Evolutionary conservation across 1,284 basidiomycete genomes (phyloP).

Genomic region (Pyrrhoderma noxium): DNA sequence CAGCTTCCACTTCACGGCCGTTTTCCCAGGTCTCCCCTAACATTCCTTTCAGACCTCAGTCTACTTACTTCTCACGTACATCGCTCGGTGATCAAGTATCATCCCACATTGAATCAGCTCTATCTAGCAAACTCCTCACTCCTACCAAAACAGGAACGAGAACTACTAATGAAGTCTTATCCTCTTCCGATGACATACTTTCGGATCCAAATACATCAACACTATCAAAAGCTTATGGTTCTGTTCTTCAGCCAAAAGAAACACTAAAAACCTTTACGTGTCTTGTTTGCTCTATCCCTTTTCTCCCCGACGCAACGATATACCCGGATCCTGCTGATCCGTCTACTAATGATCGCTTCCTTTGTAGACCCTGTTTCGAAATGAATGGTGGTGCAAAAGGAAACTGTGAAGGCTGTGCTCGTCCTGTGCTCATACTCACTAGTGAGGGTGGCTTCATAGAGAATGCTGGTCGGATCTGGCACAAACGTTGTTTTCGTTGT

Average conservation of each 20-base stretch:
- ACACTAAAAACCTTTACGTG: conserved; percentile 60
- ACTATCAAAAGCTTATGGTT: conserved; percentile 76
- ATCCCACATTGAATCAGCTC: conserved; percentile 49
- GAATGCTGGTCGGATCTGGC: conserved; percentile 62
- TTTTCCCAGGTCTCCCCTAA: conserved; percentile 33
- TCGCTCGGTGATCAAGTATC: conserved; percentile 33
- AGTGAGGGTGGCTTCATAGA: conserved; percentile 71
- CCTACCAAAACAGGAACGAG: conserved; percentile 44
- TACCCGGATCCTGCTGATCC: conserved; percentile 61
- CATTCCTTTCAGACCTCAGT: conserved; percentile 27
- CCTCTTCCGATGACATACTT: conserved; percentile 44
- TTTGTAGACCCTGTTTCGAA: conserved; percentile 66
- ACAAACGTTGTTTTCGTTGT: conserved; percentile 71
- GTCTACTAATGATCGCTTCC: conserved; percentile 41
- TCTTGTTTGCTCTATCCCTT: conserved; percentile 52
- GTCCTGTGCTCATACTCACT: conserved; percentile 65
- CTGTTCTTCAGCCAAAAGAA: conserved; percentile 71
- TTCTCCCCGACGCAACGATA: conserved; percentile 74
- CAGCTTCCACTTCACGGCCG: conserved; percentile 24
- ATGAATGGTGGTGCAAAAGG: conserved; percentile 69
- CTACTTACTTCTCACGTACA: conserved; percentile 32
- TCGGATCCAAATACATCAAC: conserved; percentile 52
- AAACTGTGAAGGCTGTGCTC: conserved; percentile 53
- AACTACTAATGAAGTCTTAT: conserved; percentile 34
- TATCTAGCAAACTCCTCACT: conserved; percentile 43